phyloP scores from a whole-genome alignment of 2,329 filamentous ascomycete genomes.

The Alternaria hordeiaustralica region DNA sequence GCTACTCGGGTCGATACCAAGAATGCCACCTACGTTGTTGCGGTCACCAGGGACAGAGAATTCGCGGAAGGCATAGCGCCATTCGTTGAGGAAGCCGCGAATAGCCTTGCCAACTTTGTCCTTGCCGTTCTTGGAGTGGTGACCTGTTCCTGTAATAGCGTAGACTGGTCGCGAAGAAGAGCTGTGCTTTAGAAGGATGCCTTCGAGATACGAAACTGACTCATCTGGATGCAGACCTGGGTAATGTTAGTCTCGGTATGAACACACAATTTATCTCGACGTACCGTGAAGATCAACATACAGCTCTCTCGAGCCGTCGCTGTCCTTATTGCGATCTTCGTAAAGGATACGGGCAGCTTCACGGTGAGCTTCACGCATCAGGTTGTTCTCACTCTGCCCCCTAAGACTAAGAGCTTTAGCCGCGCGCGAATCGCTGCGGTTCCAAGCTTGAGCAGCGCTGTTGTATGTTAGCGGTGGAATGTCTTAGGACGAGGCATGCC shows the following conservation, averaged over 20 bases:
- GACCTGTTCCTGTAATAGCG: conserved; percentile 94
- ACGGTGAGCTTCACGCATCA: conserved; percentile 96
- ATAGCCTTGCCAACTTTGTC: conserved; percentile 98
- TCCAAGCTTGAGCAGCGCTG: conserved; percentile 97
- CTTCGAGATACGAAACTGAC: conserved; percentile 91
- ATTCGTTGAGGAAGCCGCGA: conserved; percentile 88
- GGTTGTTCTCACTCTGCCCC: conserved; percentile 93
- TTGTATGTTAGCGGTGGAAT: conserved; percentile 14
- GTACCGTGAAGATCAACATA: conserved; percentile 89
- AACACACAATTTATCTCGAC: background rate
- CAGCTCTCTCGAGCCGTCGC: conserved; percentile 68
- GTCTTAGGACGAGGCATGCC: background rate
- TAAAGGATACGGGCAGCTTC: conserved; percentile 92
- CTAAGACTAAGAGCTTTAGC: conserved; percentile 93
- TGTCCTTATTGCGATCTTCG: conserved; percentile 85
- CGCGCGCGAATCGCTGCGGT: conserved; percentile 93
- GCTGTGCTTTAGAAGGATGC: conserved; percentile 82
- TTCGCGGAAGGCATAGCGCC: conserved; percentile 93
- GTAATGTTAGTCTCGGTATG: conserved; percentile 7
- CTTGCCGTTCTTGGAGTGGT: conserved; percentile 98
- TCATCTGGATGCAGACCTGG: conserved; percentile 92
- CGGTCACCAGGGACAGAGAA: conserved; percentile 96
- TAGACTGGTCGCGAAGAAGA: conserved; percentile 78
- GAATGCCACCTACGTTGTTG: conserved; percentile 74
- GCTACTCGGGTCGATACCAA: conserved; percentile 68